These are phyloP conservation scores for Knoxdaviesia capensis DNA, from an alignment of 2,329 filamentous ascomycete genomes.

Conservation along the genomic window DNA sequence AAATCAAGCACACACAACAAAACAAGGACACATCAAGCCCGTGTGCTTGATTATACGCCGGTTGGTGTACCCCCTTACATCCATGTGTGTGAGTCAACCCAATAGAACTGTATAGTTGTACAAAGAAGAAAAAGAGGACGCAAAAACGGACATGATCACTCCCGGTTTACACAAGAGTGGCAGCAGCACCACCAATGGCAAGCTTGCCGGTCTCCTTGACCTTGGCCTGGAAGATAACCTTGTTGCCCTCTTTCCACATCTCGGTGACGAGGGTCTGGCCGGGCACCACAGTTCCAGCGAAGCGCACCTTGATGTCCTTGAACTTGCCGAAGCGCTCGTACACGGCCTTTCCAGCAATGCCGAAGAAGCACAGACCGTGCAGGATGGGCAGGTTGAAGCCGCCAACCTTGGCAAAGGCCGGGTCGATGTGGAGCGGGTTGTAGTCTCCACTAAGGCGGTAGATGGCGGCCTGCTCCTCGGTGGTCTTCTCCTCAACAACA, in stretches of 20 bases:
- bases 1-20: no score
- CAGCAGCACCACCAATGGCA: conserved; percentile 63
- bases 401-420: conserved; percentile 80
- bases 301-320: conserved; percentile 84
- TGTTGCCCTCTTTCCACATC: conserved; percentile 78
- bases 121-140: not conserved
- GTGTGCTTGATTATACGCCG: no score
- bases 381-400: conserved; percentile 90
- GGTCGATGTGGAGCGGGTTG: conserved; percentile 93
- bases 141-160: not conserved
- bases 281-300: conserved; percentile 67
- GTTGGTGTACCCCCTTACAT: no score
- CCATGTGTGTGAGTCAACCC: no score
- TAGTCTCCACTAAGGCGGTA: conserved; percentile 90
- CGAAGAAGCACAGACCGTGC: conserved; percentile 92
- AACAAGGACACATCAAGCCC: no score
- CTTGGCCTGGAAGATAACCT: conserved; percentile 67
- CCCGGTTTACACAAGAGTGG: conserved; percentile 36
- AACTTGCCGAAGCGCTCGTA: conserved; percentile 65
- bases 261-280: conserved; percentile 82
- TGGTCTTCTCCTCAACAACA: conserved; percentile 70
- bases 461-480: conserved; percentile 76
- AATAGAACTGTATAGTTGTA: not conserved
- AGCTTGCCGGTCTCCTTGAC: conserved; percentile 88
- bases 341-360: conserved; percentile 77